Evolutionary conservation across 2,329 filamentous ascomycete genomes (phyloP).

Genomic region (Fusarium sp.): DNA sequence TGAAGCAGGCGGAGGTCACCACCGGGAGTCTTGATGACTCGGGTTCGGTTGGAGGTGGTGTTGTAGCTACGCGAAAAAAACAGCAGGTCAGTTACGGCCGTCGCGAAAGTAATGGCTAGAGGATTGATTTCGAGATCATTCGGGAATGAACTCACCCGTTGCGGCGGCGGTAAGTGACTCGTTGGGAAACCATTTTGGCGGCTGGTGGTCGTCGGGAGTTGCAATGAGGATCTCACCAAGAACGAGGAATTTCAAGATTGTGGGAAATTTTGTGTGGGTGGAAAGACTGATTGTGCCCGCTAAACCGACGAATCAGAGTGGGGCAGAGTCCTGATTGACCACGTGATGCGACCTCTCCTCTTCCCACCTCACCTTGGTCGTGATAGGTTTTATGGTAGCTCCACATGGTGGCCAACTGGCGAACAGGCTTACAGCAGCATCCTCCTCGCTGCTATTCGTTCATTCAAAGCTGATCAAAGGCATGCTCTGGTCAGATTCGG

Average conservation of each 20-base stretch:
- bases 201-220: slow-evolving; percentile 56
- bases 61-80: slow-evolving; percentile 81
- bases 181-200: slow-evolving; percentile 72
- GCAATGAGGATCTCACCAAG: slow-evolving; percentile 56
- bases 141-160: slow-evolving; percentile 77
- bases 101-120: slow-evolving; percentile 31
- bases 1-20: slow-evolving; percentile 96
- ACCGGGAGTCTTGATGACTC: slow-evolving; percentile 96
- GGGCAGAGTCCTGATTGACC: slow-evolving; percentile 20
- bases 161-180: slow-evolving; percentile 81
- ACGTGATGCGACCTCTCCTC: slow-evolving; percentile 36
- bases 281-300: slow-evolving; percentile 56
- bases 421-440: slow-evolving; percentile 13
- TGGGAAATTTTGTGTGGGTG: slow-evolving; percentile 62
- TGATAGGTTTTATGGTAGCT: neutral
- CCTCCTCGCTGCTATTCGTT: neutral
- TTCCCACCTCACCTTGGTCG: slow-evolving; percentile 2
- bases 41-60: slow-evolving; percentile 97
- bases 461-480: neutral
- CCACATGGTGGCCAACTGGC: slow-evolving; percentile 6
- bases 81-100: slow-evolving; percentile 43
- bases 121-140: slow-evolving; percentile 37
- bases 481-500: neutral
- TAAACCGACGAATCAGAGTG: slow-evolving; percentile 56
- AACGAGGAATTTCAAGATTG: slow-evolving; percentile 61